Evolutionary conservation across 1,139 yeast genomes (phyloP).

Genomic region (Kodamaea anthophila): DNA sequence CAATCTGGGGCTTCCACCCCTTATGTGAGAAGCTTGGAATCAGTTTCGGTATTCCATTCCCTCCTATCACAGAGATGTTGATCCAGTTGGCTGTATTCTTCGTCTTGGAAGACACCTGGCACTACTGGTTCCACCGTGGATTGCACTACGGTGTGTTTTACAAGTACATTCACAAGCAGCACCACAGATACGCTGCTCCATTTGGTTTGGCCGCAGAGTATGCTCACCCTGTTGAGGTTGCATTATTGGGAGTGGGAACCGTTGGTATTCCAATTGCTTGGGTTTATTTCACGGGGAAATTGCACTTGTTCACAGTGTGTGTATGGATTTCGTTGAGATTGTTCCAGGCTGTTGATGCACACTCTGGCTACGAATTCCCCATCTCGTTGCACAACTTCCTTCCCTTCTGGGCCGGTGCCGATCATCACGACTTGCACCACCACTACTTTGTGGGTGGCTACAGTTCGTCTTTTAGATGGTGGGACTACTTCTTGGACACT

Average conservation of each 20-base stretch:
- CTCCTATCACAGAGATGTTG: conserved; percentile 22
- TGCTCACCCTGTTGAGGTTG: conserved; percentile 45
- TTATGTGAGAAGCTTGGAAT: conserved; percentile 36
- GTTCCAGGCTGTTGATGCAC: conserved; percentile 45
- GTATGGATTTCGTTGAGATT: conserved; percentile 40
- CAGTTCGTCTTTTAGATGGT: conserved; percentile 43
- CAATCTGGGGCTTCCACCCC: conserved; percentile 47
- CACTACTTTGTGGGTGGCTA: conserved; percentile 43
- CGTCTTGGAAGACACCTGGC: conserved; percentile 44
- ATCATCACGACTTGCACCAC: conserved; percentile 45
- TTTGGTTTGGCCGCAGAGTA: conserved; percentile 46
- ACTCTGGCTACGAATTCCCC: conserved; percentile 45
- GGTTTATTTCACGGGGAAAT: conserved; percentile 30
- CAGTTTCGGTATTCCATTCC: conserved; percentile 36
- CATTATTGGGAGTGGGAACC: conserved; percentile 41
- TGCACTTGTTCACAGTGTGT: conserved; percentile 40
- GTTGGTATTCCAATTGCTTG: conserved; percentile 43
- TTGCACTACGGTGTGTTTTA: conserved; percentile 43
- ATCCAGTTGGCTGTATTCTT: conserved; percentile 35
- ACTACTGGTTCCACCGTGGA: conserved; percentile 41
- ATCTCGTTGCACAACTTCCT: conserved; percentile 41
- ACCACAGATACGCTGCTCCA: conserved; percentile 46
- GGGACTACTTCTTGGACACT: conserved; percentile 37
- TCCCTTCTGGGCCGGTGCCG: conserved; percentile 50
- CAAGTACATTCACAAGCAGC: conserved; percentile 44